Evolutionary conservation across 495 filamentous ascomycete genomes (phyloP), one percentile per base, ranked within the genome.

Genomic region (Pseudoneurospora amorphoporcata): DNA sequence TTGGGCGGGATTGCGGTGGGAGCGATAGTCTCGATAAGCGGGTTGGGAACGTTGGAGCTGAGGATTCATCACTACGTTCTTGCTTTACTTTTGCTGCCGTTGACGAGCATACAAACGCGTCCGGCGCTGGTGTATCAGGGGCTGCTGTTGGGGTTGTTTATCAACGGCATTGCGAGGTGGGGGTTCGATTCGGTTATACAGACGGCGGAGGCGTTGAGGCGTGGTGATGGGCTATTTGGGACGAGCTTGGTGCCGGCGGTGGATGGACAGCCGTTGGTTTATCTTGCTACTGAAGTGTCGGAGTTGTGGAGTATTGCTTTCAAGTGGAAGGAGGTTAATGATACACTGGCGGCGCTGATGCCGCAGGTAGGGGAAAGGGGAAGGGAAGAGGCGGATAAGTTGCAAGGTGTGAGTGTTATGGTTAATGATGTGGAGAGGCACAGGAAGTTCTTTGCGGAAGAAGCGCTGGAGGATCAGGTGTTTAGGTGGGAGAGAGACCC

Each of bases 61-160:
- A 88, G 95, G n/a, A 95, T 99, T 72, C 95, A 99, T 76, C 95
- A 99, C 79, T 99, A 99, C 75, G 91, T 99, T 75, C 87, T 99
- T 16, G 94, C 92, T 12, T 83, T 98, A 2, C 79, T 88, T 2
- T 87, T 98, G 0, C 88, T 97, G 16, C 94, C 92, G 0, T 93
- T 93, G 0, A 97, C 94, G 0, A 88, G 89, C 53, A 87, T 97
- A 69, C 93, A 95, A 71, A 97, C 91, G 3, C 87, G 95, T 0
- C 90, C 91, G 0, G 90, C 88, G 0, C 80, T 97, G 16, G 79
- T 95, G 9, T 97, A 92, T 73, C 94, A 97, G 76, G 95, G 95
- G 3, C 80, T 98, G n/a, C 82, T 98, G 1, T 79, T 98, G 8
- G 95, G 95, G 16, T 84, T 98, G 0, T 97, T 97, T 81, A 88